Evolutionary conservation across 176 grass and related monocot species (phyloP).

Genomic region (Hordeum marinum): DNA sequence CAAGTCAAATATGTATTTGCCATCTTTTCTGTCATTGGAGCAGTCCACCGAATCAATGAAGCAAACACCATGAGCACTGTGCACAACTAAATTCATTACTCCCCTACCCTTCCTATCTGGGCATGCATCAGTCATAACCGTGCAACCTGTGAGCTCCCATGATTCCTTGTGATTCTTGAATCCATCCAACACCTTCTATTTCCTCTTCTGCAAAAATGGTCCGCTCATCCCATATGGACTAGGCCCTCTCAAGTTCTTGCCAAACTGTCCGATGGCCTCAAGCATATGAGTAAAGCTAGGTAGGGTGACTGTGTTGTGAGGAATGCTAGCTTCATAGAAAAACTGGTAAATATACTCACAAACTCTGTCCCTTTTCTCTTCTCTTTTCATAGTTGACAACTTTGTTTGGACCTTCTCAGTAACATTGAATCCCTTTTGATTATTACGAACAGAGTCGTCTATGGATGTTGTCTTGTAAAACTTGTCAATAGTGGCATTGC

Average conservation of each 20-base stretch:
- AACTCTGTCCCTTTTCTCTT: neutral
- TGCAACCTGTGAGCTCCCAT: neutral
- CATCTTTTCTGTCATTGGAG: neutral
- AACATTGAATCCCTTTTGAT: neutral
- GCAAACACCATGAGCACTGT: neutral
- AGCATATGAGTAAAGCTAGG: neutral
- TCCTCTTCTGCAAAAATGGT: neutral
- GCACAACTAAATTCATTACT: neutral
- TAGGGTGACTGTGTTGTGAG: neutral
- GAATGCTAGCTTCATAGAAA: neutral
- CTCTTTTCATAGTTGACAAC: neutral
- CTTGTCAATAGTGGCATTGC: neutral
- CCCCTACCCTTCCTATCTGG: neutral
- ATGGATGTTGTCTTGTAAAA: neutral
- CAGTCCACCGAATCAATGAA: neutral
- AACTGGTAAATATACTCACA: conserved; percentile 10
- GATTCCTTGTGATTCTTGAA: neutral
- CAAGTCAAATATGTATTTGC: neutral
- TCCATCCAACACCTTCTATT: neutral
- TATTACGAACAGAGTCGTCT: neutral
- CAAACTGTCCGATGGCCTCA: neutral
- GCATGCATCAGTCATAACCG: too few relatives aligned
- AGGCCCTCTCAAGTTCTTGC: neutral
- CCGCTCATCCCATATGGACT: neutral
- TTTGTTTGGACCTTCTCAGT: neutral